phyloP scores from a whole-genome alignment of 1,284 basidiomycete genomes.

The Meripilus lineatus region DNA sequence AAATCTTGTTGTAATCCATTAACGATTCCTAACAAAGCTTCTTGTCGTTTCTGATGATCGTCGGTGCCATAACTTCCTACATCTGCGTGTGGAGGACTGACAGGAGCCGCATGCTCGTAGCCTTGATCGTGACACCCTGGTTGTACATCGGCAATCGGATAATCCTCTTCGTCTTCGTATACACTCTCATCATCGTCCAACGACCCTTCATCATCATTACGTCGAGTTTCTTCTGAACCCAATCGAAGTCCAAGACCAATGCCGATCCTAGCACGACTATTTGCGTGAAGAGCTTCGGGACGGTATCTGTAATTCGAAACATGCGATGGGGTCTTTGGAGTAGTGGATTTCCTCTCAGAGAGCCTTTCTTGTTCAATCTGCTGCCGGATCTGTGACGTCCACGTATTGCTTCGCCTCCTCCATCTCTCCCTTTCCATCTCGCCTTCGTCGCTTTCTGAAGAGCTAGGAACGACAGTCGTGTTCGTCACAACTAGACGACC shows the following conservation, averaged over 20 bases:
- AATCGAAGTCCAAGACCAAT: neutral
- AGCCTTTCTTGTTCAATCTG: neutral
- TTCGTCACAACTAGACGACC: conserved; percentile 50
- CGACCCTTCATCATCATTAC: conserved; percentile 6
- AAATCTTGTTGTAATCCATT: conserved; percentile 30
- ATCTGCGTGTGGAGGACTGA: neutral
- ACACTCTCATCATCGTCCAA: conserved; percentile 12
- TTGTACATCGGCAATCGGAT: conserved; percentile 3
- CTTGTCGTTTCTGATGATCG: conserved; percentile 22
- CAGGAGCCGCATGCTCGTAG: neutral
- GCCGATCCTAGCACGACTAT: neutral
- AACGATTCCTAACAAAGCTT: conserved; percentile 40
- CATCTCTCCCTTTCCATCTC: neutral
- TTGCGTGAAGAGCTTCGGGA: neutral
- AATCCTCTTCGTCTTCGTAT: conserved; percentile 15
- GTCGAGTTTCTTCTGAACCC: neutral
- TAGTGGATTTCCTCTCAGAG: neutral
- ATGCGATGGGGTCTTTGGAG: neutral
- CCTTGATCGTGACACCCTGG: too few relatives aligned
- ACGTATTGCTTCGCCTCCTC: neutral
- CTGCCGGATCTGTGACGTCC: neutral
- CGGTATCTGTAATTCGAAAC: too few relatives aligned
- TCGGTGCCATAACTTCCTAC: neutral
- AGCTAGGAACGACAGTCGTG: conserved; percentile 40
- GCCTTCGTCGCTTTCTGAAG: conserved; percentile 32